These are phyloP conservation scores for Tuber aestivum DNA, from an alignment of 495 filamentous ascomycete species.

Conservation along the genomic window DNA sequence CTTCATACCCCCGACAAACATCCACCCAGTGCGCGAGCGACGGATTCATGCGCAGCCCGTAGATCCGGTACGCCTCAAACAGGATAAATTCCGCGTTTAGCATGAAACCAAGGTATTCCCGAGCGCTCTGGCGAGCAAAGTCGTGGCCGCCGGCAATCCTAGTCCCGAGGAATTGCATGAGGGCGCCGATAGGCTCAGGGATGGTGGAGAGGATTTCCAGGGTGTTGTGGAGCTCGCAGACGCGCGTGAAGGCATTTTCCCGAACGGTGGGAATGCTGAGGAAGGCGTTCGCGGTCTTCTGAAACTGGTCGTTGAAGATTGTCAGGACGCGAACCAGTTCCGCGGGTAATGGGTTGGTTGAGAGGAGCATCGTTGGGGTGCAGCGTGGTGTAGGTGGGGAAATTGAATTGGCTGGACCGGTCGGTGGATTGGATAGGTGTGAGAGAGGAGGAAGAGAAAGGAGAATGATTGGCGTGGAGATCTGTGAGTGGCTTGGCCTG, in stretches of 20 bases:
- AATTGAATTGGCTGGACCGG: conserved; percentile 1
- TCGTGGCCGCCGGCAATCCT: background rate
- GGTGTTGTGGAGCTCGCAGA: conserved; percentile 40
- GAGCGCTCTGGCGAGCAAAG: conserved; percentile 16
- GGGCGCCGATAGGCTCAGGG: conserved; percentile 17
- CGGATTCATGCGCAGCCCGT: conserved; percentile 42
- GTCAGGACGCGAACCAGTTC: conserved; percentile 29
- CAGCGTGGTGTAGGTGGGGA: background rate
- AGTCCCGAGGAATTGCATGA: conserved; percentile 20
- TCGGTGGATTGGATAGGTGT: background rate
- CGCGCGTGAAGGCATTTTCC: conserved; percentile 31
- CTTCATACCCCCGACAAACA: conserved; percentile 37
- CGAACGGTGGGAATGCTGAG: conserved; percentile 21
- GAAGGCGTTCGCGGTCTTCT: conserved; percentile 24
- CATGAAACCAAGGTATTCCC: conserved; percentile 40
- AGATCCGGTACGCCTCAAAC: conserved; percentile 39
- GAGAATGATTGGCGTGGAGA: background rate
- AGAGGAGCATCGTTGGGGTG: conserved; percentile 5
- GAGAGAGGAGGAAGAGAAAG: background rate
- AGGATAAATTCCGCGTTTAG: conserved; percentile 42
- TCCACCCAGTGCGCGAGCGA: conserved; percentile 48
- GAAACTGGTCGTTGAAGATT: conserved; percentile 26
- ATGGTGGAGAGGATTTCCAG: conserved; percentile 23
- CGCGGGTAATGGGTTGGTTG: conserved; percentile 25
- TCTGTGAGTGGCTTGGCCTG: background rate